Percentiles rank a stretch among this genome's conserved stretches.
phyloP scores from a whole-genome alignment of 2,329 filamentous ascomycete species.

The Didymella arachidicola region DNA sequence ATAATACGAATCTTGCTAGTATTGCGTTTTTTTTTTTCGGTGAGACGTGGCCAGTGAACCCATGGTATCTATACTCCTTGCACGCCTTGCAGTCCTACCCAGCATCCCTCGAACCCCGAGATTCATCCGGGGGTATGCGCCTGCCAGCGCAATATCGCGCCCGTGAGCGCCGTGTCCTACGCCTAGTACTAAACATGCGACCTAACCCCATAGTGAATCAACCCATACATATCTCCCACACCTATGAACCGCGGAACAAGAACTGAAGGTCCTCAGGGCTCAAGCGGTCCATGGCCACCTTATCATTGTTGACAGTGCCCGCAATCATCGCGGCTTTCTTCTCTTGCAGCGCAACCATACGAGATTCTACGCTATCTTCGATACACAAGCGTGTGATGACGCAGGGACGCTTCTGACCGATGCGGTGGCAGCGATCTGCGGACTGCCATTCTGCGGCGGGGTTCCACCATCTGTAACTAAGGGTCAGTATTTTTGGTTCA shows the following conservation, averaged over 20 bases:
- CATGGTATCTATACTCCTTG: not conserved
- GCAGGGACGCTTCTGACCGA: conserved; percentile 92
- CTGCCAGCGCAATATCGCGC: not conserved
- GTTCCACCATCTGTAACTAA: conserved; percentile 84
- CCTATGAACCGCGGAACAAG: conserved; percentile 79
- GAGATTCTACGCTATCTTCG: conserved; percentile 94
- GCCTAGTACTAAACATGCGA: not conserved
- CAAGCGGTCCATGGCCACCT: conserved; percentile 88
- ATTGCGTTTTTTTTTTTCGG: too few species aligned
- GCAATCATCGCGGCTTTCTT: conserved; percentile 99
- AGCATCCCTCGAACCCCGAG: not conserved
- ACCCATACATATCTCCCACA: not conserved
- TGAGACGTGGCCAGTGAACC: not conserved
- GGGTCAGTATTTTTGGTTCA: conserved; percentile 33
- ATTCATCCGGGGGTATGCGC: too few species aligned
- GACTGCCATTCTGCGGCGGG: conserved; percentile 99
- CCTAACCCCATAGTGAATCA: not conserved
- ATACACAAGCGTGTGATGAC: conserved; percentile 94
- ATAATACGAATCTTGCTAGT: not conserved
- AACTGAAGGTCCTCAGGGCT: conserved; percentile 95
- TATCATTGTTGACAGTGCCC: conserved; percentile 93
- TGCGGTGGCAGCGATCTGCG: conserved; percentile 84
- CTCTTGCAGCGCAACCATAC: conserved; percentile 95
- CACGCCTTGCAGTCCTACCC: not conserved
- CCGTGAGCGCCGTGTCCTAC: not conserved